Evolutionary conservation across 805 yeast species (phyloP), one percentile per base, ranked within the genome.

Genomic region (Kazachstania bromeliacearum): DNA sequence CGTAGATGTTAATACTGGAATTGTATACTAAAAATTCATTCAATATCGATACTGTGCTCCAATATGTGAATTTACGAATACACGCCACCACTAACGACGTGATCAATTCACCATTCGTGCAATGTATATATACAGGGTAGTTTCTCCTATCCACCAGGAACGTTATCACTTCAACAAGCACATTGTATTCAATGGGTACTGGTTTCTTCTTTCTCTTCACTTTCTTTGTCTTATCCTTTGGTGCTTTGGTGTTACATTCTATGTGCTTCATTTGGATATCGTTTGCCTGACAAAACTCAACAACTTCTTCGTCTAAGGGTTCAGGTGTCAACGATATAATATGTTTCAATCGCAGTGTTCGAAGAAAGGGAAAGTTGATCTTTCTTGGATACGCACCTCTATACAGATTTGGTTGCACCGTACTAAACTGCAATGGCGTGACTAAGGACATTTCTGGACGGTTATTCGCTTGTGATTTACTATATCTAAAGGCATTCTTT

Each of bases 381-480:
- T 76, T 75, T 35, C 92, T 69, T 1, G 97, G 97, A 48, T 82
- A 84, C 1, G 94, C 80, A 0, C 97, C 97, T 31, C 97, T 62
- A 50, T 77, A 82, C 4, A 89, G 62, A 33, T 71, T 66, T 2
- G 81, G 75, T 48, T 80, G 84, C 2, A 88, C 74, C 12, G 75
- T 66, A 34, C 77, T 75, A 58, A 81, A 92, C 40, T 85, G 68
- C 41, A 88, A 64, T 2, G 98, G 97, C 0, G 95, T 85, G 0
- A 77, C 78, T 34, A 51, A 28, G 4, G 57, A 44, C 55, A 49
- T 49, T 12, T 22, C 13, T 9, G 12, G 17, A n/a, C 14, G 18
- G 28, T 12, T 22, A 8, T 12, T 22, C 12, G 10, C 12, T 22
- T 8, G 25, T 8, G 25, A 12, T 8, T 12, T 22, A 12, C 25